Conservation (phyloP, 2,329 filamentous ascomycete genomes). For the Juglanconis oblonga region DNA sequence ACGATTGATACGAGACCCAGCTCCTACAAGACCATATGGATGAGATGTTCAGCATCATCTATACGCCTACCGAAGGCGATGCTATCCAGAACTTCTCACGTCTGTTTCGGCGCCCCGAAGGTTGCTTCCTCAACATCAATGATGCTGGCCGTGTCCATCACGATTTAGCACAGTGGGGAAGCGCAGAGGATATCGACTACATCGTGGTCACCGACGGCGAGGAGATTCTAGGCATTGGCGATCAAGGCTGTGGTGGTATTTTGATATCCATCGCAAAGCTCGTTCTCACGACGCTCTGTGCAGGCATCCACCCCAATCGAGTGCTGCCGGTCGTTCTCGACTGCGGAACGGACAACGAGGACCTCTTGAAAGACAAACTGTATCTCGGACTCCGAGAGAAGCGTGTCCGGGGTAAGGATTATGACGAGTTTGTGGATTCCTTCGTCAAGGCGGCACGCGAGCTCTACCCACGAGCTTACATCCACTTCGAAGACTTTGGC, state of each 20-base stretch:
- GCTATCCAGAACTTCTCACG: conserved; percentile 82
- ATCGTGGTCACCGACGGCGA: conserved; percentile 76
- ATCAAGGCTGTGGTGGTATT: conserved; percentile 82
- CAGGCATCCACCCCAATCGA: conserved; percentile 77
- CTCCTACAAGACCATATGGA: conserved; percentile 74
- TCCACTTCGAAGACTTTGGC: conserved; percentile 90
- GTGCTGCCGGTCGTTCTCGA: conserved; percentile 81
- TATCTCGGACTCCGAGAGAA: conserved; percentile 73
- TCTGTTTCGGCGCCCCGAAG: conserved; percentile 74
- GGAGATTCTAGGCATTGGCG: conserved; percentile 83
- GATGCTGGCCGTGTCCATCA: conserved; percentile 64
- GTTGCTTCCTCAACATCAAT: conserved; percentile 75
- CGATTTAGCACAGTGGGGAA: conserved; percentile 66
- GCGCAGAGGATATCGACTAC: conserved; percentile 75
- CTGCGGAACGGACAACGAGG: conserved; percentile 79
- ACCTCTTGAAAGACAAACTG: conserved; percentile 69
- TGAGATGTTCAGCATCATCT: conserved; percentile 89
- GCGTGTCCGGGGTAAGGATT: conserved; percentile 66
- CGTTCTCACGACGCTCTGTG: conserved; percentile 77
- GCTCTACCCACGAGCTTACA: conserved; percentile 74
- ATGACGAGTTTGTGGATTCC: conserved; percentile 72
- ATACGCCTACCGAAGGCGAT: conserved; percentile 86
- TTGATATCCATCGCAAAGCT: conserved; percentile 83
- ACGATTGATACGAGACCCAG: conserved; percentile 33
- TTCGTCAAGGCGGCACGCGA: conserved; percentile 69